These are phyloP conservation scores for Histomonas meleagridis DNA, from an alignment of 208 protist species.

Conservation along the genomic window DNA sequence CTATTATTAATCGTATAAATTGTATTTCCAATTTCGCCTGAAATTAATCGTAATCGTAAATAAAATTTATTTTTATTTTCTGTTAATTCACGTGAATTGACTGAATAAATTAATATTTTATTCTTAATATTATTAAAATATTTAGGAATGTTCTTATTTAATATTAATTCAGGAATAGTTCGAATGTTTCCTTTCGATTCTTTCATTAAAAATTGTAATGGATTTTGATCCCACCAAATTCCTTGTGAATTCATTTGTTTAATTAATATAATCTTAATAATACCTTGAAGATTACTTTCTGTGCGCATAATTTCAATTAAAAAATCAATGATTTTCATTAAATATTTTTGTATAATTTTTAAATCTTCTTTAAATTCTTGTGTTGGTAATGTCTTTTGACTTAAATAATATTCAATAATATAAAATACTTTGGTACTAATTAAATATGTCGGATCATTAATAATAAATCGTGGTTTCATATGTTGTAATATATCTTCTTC, in stretches of 20 bases:
- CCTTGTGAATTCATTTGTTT: background rate
- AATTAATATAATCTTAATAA: background rate
- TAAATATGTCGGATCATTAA: slow-evolving; percentile 61
- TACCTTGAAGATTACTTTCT: background rate
- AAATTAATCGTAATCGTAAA: no score
- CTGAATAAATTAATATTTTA: no score
- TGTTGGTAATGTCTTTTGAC: slow-evolving; percentile 71
- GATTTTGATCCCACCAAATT: background rate
- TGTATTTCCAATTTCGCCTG: no score
- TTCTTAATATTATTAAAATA: no score
- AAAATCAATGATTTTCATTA: slow-evolving; percentile 64
- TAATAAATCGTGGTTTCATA: slow-evolving; percentile 62
- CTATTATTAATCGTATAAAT: no score
- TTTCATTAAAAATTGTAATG: background rate
- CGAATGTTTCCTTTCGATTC: no score
- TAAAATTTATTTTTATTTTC: no score
- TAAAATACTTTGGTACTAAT: slow-evolving; percentile 81
- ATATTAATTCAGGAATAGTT: no score
- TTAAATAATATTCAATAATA: slow-evolving; percentile 90
- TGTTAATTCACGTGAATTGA: no score
- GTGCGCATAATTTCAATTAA: background rate
- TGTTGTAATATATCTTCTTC: slow-evolving; percentile 84
- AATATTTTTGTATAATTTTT: slow-evolving; percentile 85
- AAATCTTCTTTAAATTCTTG: slow-evolving; percentile 92
- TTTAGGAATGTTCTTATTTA: no score